Conservation (phyloP, 345 rosid species). For the Lepidium sativum region DNA sequence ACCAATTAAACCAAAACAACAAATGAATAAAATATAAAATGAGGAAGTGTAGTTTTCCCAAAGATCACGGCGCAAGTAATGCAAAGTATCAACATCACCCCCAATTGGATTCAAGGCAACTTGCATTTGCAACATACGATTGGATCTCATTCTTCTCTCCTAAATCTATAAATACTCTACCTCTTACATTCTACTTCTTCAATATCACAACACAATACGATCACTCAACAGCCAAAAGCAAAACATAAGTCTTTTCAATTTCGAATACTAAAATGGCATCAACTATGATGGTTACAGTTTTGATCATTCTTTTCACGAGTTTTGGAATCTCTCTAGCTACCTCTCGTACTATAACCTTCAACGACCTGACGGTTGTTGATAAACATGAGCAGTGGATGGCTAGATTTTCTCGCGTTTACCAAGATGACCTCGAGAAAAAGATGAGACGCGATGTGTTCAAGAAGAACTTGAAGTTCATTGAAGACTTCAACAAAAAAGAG, state of each 20-base stretch:
- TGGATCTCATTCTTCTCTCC: conserved; percentile 1
- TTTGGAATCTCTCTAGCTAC: conserved; percentile 12
- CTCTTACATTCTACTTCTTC: background rate
- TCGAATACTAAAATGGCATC: conserved; percentile 15
- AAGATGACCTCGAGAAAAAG: conserved; percentile 24
- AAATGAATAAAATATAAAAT: no score
- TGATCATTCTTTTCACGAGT: conserved; percentile 3
- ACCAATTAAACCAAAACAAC: background rate
- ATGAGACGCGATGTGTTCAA: conserved; percentile 31
- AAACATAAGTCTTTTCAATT: background rate
- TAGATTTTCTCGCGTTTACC: conserved; percentile 21
- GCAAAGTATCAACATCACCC: conserved; percentile 1
- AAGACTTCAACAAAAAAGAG: conserved; percentile 26
- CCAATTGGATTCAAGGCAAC: conserved; percentile 16
- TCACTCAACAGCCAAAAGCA: background rate
- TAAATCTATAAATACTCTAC: conserved; percentile 19
- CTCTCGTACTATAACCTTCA: conserved; percentile 14
- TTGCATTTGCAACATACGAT: conserved; percentile 13
- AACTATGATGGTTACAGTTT: background rate
- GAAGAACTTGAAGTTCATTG: conserved; percentile 31
- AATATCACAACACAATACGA: background rate
- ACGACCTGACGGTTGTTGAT: background rate
- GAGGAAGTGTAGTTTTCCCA: no score
- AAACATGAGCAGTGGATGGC: conserved; percentile 33
- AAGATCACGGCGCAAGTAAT: conserved; percentile 18